These are phyloP conservation scores for Nemania sp. DNA, from an alignment of 2,329 filamentous ascomycete species.

Conservation along the genomic window DNA sequence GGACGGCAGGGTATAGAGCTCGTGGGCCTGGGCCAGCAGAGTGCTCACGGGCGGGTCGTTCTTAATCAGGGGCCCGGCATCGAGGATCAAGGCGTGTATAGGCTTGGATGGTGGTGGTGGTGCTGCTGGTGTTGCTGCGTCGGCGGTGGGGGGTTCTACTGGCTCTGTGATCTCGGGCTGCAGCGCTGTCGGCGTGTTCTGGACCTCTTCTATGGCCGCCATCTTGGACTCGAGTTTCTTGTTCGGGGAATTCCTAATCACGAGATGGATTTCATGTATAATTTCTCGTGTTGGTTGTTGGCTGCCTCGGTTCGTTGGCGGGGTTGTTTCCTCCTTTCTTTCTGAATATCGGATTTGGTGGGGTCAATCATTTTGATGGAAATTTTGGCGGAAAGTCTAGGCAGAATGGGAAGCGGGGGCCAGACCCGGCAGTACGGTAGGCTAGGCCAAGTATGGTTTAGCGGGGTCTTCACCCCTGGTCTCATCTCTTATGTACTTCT, in stretches of 20 bases:
- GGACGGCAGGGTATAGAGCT: conserved; percentile 80
- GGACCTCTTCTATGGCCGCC: conserved; percentile 15
- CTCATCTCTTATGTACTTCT: background rate
- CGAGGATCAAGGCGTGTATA: conserved; percentile 82
- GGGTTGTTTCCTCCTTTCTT: conserved; percentile 18
- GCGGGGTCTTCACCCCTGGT: background rate
- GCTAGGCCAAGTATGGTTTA: background rate
- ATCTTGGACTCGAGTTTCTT: conserved; percentile 10
- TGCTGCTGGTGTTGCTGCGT: too few relatives aligned
- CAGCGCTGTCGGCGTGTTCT: conserved; percentile 25
- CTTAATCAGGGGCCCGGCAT: conserved; percentile 91
- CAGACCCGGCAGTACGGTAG: too few relatives aligned
- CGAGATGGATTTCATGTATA: too few relatives aligned
- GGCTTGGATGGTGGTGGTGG: conserved; percentile 58
- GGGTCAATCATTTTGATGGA: conserved; percentile 26
- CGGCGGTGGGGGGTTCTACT: background rate
- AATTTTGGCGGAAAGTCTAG: conserved; percentile 35
- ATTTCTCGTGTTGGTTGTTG: too few relatives aligned
- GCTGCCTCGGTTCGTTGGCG: conserved; percentile 18
- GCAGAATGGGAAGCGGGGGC: conserved; percentile 31
- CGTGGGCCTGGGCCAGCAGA: conserved; percentile 75
- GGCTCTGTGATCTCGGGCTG: background rate
- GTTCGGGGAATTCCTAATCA: background rate
- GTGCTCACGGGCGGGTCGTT: conserved; percentile 87
- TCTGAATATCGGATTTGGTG: conserved; percentile 32